Percentiles rank a stretch among this genome's conserved stretches.
Conservation (phyloP, 176 grass and related monocot species). For the Triticum monococcum region DNA sequence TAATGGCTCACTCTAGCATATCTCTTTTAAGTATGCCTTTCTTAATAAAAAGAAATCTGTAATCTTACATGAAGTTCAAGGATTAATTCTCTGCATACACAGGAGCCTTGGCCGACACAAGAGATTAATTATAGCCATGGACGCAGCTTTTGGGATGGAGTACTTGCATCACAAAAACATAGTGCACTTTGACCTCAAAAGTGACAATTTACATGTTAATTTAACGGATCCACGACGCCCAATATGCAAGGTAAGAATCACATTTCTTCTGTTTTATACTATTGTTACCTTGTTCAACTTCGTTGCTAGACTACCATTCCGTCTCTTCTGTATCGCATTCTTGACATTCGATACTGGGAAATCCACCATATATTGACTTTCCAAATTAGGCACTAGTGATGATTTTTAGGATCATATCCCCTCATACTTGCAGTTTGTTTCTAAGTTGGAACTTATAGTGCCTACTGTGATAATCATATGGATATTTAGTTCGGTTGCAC, state of each 20-base stretch:
- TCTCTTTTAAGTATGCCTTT: constrained; percentile 8
- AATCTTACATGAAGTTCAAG: constrained; percentile 10
- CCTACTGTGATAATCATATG: background rate
- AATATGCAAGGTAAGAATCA: constrained; percentile 90
- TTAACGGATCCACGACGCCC: constrained; percentile 91
- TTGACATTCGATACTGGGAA: background rate
- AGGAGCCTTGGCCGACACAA: constrained; percentile 70
- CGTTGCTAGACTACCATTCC: background rate
- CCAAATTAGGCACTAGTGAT: background rate
- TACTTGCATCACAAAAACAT: constrained; percentile 97
- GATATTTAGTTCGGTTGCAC: background rate
- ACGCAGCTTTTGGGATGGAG: constrained; percentile 98
- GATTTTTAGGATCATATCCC: background rate
- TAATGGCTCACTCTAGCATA: background rate
- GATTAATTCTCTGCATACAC: constrained; percentile 22
- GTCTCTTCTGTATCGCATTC: background rate
- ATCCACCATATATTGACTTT: constrained; percentile 13
- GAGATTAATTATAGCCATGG: constrained; percentile 88
- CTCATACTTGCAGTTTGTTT: background rate
- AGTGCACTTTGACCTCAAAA: constrained; percentile 95
- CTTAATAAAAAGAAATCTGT: background rate
- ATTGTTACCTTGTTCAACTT: background rate
- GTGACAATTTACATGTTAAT: constrained; percentile 99
- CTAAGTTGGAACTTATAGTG: background rate
- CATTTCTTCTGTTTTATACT: background rate